Evolutionary conservation across 805 yeast genomes (phyloP).

Genomic region (Cyberlindnera misumaiensis): DNA sequence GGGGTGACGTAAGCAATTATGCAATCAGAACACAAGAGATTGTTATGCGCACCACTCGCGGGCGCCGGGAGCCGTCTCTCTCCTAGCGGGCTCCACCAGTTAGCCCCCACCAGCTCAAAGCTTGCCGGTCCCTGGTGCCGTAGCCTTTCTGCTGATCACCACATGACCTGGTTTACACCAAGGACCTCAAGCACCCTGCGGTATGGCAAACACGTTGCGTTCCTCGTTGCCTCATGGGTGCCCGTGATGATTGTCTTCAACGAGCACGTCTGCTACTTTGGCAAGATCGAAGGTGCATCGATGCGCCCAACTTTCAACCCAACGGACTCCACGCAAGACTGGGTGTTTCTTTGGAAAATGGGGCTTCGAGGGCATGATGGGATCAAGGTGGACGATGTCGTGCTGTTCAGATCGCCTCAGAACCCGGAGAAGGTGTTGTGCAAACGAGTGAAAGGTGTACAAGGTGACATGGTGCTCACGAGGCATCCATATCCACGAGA

Average conservation of each 20-base stretch:
- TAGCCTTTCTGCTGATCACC: too few species aligned
- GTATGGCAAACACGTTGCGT: neutral
- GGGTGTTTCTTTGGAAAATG: conserved; percentile 66
- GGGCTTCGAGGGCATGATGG: conserved; percentile 41
- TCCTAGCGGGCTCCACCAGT: too few species aligned
- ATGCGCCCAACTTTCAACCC: conserved; percentile 91
- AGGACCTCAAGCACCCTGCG: neutral
- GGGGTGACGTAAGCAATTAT: too few species aligned
- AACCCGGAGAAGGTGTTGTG: conserved; percentile 72
- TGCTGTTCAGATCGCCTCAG: conserved; percentile 72
- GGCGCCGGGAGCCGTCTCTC: too few species aligned
- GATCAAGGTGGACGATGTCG: conserved; percentile 58
- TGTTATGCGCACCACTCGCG: too few species aligned
- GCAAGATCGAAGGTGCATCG: conserved; percentile 70
- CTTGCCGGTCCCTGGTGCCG: too few species aligned
- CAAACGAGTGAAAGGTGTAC: conserved; percentile 71
- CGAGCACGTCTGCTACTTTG: conserved; percentile 67
- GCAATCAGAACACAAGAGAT: too few species aligned
- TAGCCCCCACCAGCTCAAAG: too few species aligned
- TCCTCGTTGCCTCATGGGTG: conserved; percentile 47
- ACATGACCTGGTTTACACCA: too few species aligned
- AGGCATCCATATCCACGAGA: conserved; percentile 61
- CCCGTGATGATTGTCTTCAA: conserved; percentile 68
- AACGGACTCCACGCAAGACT: conserved; percentile 41
- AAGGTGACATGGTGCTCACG: conserved; percentile 62